Conservation (phyloP, 805 yeast species). For the Deakozyma indianensis region DNA sequence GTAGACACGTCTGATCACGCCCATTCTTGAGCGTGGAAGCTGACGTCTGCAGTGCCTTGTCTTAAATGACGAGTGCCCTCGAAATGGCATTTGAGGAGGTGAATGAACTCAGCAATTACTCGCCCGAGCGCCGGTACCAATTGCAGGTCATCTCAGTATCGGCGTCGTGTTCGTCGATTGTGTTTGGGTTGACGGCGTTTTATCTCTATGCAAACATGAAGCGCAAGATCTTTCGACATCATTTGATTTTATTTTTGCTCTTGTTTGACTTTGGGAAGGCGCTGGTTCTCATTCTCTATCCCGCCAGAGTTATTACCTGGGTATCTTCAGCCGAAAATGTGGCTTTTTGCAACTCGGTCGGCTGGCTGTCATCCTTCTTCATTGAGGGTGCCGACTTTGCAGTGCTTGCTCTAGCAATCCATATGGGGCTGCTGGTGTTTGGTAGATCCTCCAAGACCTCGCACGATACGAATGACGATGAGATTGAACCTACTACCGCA, state of each 20-base stretch:
- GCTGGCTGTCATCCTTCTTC: slow-evolving; percentile 67
- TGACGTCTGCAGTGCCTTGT: too few species aligned
- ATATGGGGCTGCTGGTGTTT: slow-evolving; percentile 62
- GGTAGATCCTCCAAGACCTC: slow-evolving; percentile 33
- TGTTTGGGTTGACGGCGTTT: slow-evolving; percentile 43
- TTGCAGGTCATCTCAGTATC: slow-evolving; percentile 32
- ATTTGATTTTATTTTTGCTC: slow-evolving; percentile 56
- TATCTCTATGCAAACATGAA: slow-evolving; percentile 30
- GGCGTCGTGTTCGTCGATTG: slow-evolving; percentile 34
- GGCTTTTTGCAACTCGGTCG: slow-evolving; percentile 48
- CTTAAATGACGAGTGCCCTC: too few species aligned
- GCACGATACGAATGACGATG: background rate
- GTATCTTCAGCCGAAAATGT: slow-evolving; percentile 31
- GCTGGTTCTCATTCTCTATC: slow-evolving; percentile 50
- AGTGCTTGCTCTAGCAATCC: slow-evolving; percentile 68
- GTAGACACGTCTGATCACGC: too few species aligned
- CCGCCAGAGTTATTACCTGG: slow-evolving; percentile 37
- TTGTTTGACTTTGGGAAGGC: slow-evolving; percentile 67
- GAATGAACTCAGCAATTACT: background rate
- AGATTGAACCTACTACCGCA: background rate
- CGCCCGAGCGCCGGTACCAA: background rate
- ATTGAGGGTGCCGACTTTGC: slow-evolving; percentile 82
- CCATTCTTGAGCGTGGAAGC: too few species aligned
- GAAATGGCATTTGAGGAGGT: too few species aligned
- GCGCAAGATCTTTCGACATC: slow-evolving; percentile 16